A percentile compares a stretch with the other conserved stretches of the same genome.
These are phyloP conservation scores for Echites panduratus DNA, from an alignment of 257 asterid species.

Conservation along the genomic window DNA sequence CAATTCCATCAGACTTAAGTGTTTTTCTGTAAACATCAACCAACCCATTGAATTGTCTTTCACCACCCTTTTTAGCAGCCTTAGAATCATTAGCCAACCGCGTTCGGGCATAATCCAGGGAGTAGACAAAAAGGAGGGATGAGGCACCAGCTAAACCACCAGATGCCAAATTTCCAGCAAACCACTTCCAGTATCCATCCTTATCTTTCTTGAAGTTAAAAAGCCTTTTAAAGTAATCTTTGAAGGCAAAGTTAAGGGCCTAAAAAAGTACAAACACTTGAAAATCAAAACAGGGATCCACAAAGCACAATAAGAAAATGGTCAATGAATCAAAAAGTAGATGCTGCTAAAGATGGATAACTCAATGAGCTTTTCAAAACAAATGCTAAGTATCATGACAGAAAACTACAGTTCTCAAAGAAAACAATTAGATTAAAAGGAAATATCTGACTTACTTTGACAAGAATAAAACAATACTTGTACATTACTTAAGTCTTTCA, in stretches of 20 bases:
- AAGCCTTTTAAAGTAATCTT: slow-evolving; percentile 65
- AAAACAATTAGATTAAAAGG: not conserved
- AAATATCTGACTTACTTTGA: not conserved
- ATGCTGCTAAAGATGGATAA: not conserved
- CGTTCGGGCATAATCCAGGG: slow-evolving; percentile 70
- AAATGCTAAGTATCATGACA: not conserved
- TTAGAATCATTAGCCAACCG: slow-evolving; percentile 68
- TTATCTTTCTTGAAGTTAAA: slow-evolving; percentile 64
- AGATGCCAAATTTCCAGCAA: slow-evolving; percentile 32
- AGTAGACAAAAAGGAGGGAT: slow-evolving; percentile 57
- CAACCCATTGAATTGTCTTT: slow-evolving; percentile 71
- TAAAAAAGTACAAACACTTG: slow-evolving; percentile 22
- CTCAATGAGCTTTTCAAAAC: not conserved
- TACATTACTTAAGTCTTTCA: not conserved
- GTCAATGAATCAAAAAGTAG: not conserved
- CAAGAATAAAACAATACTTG: not conserved
- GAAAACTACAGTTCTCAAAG: not conserved
- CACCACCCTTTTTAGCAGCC: slow-evolving; percentile 69
- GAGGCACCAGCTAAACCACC: slow-evolving; percentile 37
- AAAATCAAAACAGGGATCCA: slow-evolving; percentile 5
- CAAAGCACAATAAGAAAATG: slow-evolving; percentile 13
- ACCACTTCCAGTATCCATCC: slow-evolving; percentile 81
- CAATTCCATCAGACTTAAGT: slow-evolving; percentile 50
- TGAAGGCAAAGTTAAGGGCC: slow-evolving; percentile 82
- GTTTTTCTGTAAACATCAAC: slow-evolving; percentile 70